These are phyloP conservation scores for Colletotrichum orbiculare DNA, from an alignment of 2,329 filamentous ascomycete species.

Conservation along the genomic window DNA sequence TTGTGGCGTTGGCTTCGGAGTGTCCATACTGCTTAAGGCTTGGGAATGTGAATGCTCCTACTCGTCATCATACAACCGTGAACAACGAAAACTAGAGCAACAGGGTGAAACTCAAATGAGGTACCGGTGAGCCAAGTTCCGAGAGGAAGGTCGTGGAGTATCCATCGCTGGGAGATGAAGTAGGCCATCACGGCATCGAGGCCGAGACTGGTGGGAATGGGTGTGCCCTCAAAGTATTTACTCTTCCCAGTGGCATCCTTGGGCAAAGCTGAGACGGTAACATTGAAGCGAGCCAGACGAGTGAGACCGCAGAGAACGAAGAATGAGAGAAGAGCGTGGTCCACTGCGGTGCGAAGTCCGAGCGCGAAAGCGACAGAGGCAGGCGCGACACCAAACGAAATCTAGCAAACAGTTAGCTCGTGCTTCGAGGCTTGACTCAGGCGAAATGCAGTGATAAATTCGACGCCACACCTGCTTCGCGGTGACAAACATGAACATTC, in stretches of 20 bases:
- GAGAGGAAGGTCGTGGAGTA: slow-evolving; percentile 80
- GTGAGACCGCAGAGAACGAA: slow-evolving; percentile 97
- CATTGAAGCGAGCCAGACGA: slow-evolving; percentile 95
- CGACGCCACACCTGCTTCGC: neutral
- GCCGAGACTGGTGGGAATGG: slow-evolving; percentile 89
- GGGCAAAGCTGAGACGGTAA: slow-evolving; percentile 88
- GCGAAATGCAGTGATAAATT: neutral
- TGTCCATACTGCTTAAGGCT: slow-evolving; percentile 65
- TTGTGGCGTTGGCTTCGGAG: neutral
- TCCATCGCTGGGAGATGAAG: slow-evolving; percentile 85
- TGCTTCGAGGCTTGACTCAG: neutral
- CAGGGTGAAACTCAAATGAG: slow-evolving; percentile 83
- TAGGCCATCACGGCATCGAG: slow-evolving; percentile 88
- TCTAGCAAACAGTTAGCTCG: slow-evolving; percentile 60
- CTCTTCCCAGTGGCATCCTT: slow-evolving; percentile 94
- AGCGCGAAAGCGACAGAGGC: slow-evolving; percentile 89
- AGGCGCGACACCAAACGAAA: slow-evolving; percentile 94
- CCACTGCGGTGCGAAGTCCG: slow-evolving; percentile 84
- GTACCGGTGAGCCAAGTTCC: slow-evolving; percentile 77
- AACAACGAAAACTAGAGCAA: slow-evolving; percentile 82
- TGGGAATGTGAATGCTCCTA: slow-evolving; percentile 94
- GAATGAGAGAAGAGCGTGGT: slow-evolving; percentile 83
- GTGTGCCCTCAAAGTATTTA: slow-evolving; percentile 95
- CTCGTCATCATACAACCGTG: slow-evolving; percentile 96
- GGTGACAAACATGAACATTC: slow-evolving; percentile 47